Base-by-base conservation (phyloP, 139 green algal species). In the Chlorella sp. region DNA sequence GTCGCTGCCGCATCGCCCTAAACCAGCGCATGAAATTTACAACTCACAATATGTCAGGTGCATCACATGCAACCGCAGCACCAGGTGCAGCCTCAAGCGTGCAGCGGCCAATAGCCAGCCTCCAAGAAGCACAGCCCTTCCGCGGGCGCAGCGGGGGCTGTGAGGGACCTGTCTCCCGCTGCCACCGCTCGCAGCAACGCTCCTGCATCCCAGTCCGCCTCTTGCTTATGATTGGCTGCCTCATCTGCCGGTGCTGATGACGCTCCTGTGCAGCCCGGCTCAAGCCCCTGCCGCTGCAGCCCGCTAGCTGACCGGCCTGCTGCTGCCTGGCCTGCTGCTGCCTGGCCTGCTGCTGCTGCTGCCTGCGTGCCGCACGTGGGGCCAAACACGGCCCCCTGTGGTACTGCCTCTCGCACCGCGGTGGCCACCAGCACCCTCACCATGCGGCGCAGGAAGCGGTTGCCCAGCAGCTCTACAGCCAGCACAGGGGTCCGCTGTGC, bases 361-460 rank as follows among this genome's bases (percentile, higher is more conserved):
- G 63, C 63, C 6, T 38, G 28, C 63, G 36, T 28, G 1, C 28
- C 28, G 63, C 63, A 34, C 3, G 12, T 1, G 5, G 63, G 12
- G 7, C 3, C 25, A 32, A 73, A 83, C 60, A 57, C 71, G 26
- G 76, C 60, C 0, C 60, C 76, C 60, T 38, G 26, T 0, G 76
- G 76, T 26, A 62, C 15, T 4, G 76, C 76, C 28, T 83, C 76
- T 4, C 76, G 57, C 57, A 73, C 76, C 16, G 76, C 76, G 4
- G 76, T 83, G 36, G 76, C 60, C 36, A 83, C 60, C 38, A 83
- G 76, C 76, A 83, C 76, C 4, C 76, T 60, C 76, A 83, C 76
- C 76, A 83, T 83, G 57, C 76, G 76, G 60, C 62, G 60, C 38
- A 83, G 28, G 60, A 83, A 83, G 38, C 76, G 76, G 15, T 41